Evolutionary conservation across 2,329 filamentous ascomycete genomes (phyloP).

Genomic region (Sporothrix mexicana): DNA sequence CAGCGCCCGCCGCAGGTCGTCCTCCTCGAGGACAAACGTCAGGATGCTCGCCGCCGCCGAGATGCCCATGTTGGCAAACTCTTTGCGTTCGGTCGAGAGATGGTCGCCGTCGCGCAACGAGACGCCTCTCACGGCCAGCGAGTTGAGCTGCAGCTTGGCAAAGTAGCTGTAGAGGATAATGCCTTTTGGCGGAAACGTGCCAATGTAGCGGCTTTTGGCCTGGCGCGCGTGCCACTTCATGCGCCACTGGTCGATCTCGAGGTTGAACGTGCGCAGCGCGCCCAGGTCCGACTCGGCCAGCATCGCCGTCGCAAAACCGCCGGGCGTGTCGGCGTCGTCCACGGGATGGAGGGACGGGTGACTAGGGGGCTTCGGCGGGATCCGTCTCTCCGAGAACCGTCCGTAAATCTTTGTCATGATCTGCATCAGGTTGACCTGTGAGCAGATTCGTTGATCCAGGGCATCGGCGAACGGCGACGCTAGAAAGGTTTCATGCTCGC

Average conservation of each 20-base stretch:
- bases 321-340: not conserved
- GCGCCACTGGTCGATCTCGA: constrained; percentile 52
- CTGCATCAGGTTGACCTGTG: constrained; percentile 3
- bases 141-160: constrained; percentile 49
- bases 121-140: constrained; percentile 55
- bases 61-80: constrained; percentile 44
- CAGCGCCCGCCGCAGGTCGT: constrained; percentile 36
- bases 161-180: constrained; percentile 43
- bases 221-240: constrained; percentile 46
- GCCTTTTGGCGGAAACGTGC: constrained; percentile 51
- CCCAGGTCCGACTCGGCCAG: constrained; percentile 44
- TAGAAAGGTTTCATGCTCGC: constrained; percentile 42
- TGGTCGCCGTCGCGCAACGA: constrained; percentile 45
- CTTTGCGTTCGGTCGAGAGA: constrained; percentile 37
- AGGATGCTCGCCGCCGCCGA: constrained; percentile 53
- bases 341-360: not conserved
- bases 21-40: constrained; percentile 43
- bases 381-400: not conserved
- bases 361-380: not conserved
- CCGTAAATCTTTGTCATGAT: not conserved
- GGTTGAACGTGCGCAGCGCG: constrained; percentile 48
- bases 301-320: not conserved
- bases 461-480: constrained; percentile 38
- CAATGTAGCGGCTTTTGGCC: constrained; percentile 41
- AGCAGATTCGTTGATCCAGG: constrained; percentile 33